phyloP scores from a whole-genome alignment of 1,284 basidiomycete genomes.

The Meripilus lineatus region DNA sequence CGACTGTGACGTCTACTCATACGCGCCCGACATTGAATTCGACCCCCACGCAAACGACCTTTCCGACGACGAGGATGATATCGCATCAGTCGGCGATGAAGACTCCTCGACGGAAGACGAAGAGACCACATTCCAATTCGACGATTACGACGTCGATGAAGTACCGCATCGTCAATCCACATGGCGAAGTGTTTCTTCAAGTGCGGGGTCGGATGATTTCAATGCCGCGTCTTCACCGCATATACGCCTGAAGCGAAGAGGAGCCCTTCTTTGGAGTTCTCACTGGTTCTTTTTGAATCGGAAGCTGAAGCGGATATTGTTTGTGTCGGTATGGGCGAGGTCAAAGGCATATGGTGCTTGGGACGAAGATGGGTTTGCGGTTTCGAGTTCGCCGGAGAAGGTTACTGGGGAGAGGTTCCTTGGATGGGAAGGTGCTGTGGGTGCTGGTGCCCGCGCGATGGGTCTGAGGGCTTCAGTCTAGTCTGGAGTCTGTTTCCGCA shows the following conservation, averaged over 20 bases:
- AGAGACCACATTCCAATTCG: constrained; percentile 68
- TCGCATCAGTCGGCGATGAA: constrained; percentile 51
- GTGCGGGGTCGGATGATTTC: constrained; percentile 24
- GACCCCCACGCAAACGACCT: constrained; percentile 90
- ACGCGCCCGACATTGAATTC: constrained; percentile 89
- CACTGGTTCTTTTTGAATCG: constrained; percentile 98
- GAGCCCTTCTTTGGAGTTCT: constrained; percentile 93
- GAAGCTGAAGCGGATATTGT: constrained; percentile 90
- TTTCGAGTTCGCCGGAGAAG: constrained; percentile 30
- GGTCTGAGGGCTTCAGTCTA: constrained; percentile 38
- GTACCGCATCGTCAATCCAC: constrained; percentile 36
- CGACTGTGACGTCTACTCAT: constrained; percentile 96
- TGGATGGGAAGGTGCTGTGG: constrained; percentile 71
- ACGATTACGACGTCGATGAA: constrained; percentile 74
- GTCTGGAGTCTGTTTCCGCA: no score
- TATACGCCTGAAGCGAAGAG: constrained; percentile 36
- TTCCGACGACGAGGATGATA: constrained; percentile 72
- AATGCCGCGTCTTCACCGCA: constrained; percentile 15
- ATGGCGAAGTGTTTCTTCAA: constrained; percentile 26
- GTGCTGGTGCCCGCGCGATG: constrained; percentile 73
- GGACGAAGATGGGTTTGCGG: constrained; percentile 38
- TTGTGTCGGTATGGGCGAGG: constrained; percentile 92
- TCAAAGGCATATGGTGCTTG: constrained; percentile 59
- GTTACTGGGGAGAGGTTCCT: constrained; percentile 52
- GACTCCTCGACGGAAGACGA: constrained; percentile 55